Evolutionary conservation across 1,139 yeast genomes (phyloP), one percentile per base, ranked within the genome.

Genomic region (Suhomyces guaymorum): DNA sequence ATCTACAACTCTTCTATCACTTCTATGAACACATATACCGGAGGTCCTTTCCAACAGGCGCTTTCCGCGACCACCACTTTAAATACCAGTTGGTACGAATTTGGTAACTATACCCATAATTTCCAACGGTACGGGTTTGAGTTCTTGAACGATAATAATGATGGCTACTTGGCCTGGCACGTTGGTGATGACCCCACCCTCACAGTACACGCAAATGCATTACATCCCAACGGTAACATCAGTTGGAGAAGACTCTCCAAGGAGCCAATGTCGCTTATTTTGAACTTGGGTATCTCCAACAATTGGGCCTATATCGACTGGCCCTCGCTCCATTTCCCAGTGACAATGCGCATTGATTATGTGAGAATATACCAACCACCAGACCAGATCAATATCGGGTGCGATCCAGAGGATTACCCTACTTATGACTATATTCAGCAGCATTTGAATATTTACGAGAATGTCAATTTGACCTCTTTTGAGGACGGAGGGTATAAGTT

Each of bases 241-340:
- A 53, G 51, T 9, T 52, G 50, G 51, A 52, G 63, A 34, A 41
- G 50, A 15, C 40, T 58, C 13, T 45, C 59, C 31, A 54, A 55
- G 32, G 63, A 58, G 33, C 63, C 63, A 7, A 53, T 58, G 60
- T 46, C 61, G 8, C 39, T 57, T 19, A 42, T 58, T 32, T 34
- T 57, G 45, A 58, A 57, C 37, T 47, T 58, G 40, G 63, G 63
- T 39, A 42, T 58, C 16, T 57, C 62, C 24, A 54, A 52, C 41
- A 54, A 48, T 30, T 58, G 63, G 62, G 61, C 61, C n/a, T 57
- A 56, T 31, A 56, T 58, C 18, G 57, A 57, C 37, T 58, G 62
- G 62, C 56, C 57, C 10, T 43, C 55, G 2, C 37, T 58, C 30
- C 38, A 38, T 15, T 58, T 58, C 44, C 63, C 63, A n/a, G 41